Evolutionary conservation across 345 rosid genomes (phyloP), one percentile per base, ranked within the genome.

Genomic region (Aquilaria sinensis): DNA sequence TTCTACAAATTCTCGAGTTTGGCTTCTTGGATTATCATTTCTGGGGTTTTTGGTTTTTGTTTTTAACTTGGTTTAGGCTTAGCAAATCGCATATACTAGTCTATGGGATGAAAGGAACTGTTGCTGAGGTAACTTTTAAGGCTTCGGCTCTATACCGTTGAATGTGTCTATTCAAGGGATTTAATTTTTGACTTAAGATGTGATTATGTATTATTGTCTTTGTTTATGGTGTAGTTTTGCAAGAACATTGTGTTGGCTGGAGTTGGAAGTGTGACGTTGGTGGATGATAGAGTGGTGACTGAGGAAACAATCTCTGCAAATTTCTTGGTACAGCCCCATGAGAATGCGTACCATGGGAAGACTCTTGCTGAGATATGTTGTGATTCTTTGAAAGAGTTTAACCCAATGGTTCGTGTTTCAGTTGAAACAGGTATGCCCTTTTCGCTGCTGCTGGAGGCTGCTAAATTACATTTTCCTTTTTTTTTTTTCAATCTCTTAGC

Each of bases 231-330:
- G 53, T 76, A 94, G 99, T 90, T 94, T 77, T 94, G 97, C 85
- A 94, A 94, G 82, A 94, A 94, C 76, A 83, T 94, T 67, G 99
- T 90, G 3, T 75, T 88, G 69, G 96, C 97, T 10, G 99, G 99
- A 73, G 89, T 94, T 57, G 96, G 99, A 33, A 83, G 88, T 69
- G 64, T 94, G 81, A 90, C 97, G 2, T 63, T 90, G 62, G 78
- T 90, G 77, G 99, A 94, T 75, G 89, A 86, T 66, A 74, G 96
- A 12, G 55, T 69, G 47, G 87, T 85, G 16, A 78, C 76, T 5
- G 88, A 86, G 69, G 85, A 81, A 47, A 74, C 83, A 41, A 63
- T 82, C 63, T 81, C 82, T 54, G 92, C 96, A 6, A 94, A 86
- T 75, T 90, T 94, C 65, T 75, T 94, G 74, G 76, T 94, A 30